Conservation (phyloP, 2,329 filamentous ascomycete genomes). For the Stachybotrys chlorohalonatus region DNA sequence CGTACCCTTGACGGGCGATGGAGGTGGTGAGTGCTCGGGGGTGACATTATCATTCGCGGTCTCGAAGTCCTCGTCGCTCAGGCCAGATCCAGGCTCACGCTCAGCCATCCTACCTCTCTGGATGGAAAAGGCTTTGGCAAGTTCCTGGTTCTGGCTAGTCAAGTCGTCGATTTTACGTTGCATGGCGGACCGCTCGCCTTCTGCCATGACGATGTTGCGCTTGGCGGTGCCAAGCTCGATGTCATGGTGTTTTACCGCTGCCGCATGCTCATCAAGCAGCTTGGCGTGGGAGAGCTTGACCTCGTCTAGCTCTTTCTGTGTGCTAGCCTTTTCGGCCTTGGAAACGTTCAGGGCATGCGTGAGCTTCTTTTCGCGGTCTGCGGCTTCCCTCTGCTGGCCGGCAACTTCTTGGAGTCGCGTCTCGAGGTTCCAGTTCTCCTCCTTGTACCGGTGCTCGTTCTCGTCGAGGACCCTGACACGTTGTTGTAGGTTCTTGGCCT, state of each 20-base stretch:
- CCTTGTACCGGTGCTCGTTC: constrained; percentile 91
- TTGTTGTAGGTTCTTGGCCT: constrained; percentile 70
- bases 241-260: constrained; percentile 73
- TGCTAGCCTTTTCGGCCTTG: constrained; percentile 64
- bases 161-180: constrained; percentile 85
- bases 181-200: constrained; percentile 68
- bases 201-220: constrained; percentile 67
- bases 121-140: constrained; percentile 73
- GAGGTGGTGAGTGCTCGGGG: constrained; percentile 82
- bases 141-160: constrained; percentile 79
- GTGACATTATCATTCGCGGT: constrained; percentile 61
- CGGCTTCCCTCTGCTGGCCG: constrained; percentile 62
- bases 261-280: constrained; percentile 70
- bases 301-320: constrained; percentile 86
- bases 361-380: constrained; percentile 77
- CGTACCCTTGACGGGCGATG: constrained; percentile 84
- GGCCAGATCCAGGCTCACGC: constrained; percentile 46
- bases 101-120: constrained; percentile 61
- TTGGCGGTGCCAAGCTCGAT: constrained; percentile 79
- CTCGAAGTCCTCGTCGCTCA: constrained; percentile 55
- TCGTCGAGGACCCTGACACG: constrained; percentile 79
- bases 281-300: constrained; percentile 72
- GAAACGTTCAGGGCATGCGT: constrained; percentile 61
- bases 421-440: constrained; percentile 97
- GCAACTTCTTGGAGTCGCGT: constrained; percentile 81